Evolutionary conservation across 73 alveolate species (phyloP).

Genomic region (Tetrahymena thermophila): DNA sequence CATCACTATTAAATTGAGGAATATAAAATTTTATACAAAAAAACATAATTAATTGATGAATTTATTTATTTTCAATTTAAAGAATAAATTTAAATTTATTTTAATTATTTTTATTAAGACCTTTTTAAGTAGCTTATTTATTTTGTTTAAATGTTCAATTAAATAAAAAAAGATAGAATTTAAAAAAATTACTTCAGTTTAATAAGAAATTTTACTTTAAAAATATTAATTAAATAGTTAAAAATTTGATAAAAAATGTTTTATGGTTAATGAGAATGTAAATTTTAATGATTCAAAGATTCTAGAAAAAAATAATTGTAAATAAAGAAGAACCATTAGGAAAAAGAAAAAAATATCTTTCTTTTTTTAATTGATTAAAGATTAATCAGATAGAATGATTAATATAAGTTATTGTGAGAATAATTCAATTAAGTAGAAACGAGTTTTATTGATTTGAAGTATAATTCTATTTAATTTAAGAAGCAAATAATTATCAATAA

Average conservation of each 20-base stretch:
- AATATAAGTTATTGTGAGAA: neutral
- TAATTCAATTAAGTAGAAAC: neutral
- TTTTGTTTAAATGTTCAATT: no score
- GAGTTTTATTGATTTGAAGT: neutral
- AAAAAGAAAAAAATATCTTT: neutral
- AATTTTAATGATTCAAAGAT: neutral
- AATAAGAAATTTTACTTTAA: no score
- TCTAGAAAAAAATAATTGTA: neutral
- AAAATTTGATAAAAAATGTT: neutral
- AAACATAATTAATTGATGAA: no score
- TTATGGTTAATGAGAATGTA: neutral
- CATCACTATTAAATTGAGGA: constrained; percentile 12
- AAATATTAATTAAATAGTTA: no score
- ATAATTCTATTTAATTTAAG: neutral
- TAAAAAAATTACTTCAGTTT: no score
- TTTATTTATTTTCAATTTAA: no score
- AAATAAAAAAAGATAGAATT: no score
- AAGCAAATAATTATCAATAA: neutral
- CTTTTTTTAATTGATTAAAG: neutral
- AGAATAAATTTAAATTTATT: no score
- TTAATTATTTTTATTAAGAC: no score
- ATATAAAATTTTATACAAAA: neutral
- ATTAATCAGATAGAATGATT: neutral
- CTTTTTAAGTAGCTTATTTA: no score
- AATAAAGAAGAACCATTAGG: neutral